phyloP scores from a whole-genome alignment of 208 protist species.

The Pavlovales sp. region DNA sequence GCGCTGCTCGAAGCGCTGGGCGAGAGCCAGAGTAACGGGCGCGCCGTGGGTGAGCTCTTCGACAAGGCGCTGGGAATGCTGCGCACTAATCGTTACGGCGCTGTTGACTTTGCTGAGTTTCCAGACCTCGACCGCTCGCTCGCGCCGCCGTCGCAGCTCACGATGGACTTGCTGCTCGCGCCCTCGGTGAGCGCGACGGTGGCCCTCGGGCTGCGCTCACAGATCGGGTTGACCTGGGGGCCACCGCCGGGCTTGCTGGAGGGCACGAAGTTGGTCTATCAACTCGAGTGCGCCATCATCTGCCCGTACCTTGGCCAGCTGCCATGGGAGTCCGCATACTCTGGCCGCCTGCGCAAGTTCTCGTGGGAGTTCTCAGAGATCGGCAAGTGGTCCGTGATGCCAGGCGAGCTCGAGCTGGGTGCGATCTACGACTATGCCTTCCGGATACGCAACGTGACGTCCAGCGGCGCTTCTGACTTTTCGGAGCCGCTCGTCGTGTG shows the following conservation, averaged over 20 bases:
- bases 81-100: neutral
- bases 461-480: neutral
- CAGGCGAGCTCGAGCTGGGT: neutral
- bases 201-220: neutral
- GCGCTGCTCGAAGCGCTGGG: neutral
- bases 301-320: neutral
- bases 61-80: neutral
- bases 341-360: neutral
- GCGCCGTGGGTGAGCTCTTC: too few species aligned
- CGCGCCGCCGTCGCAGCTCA: neutral
- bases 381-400: neutral
- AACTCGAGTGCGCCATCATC: neutral
- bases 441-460: neutral
- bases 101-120: neutral
- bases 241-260: too few species aligned
- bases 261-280: neutral
- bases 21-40: too few species aligned
- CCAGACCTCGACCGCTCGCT: neutral
- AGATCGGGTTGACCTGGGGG: neutral
- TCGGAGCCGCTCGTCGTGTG: neutral
- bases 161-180: neutral
- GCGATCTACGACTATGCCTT: neutral
- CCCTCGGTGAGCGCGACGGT: neutral
- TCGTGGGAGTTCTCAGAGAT: neutral
- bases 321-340: neutral